Evolutionary conservation across 2,329 filamentous ascomycete species (phyloP).

Genomic region (Neoarthrinium moseri): DNA sequence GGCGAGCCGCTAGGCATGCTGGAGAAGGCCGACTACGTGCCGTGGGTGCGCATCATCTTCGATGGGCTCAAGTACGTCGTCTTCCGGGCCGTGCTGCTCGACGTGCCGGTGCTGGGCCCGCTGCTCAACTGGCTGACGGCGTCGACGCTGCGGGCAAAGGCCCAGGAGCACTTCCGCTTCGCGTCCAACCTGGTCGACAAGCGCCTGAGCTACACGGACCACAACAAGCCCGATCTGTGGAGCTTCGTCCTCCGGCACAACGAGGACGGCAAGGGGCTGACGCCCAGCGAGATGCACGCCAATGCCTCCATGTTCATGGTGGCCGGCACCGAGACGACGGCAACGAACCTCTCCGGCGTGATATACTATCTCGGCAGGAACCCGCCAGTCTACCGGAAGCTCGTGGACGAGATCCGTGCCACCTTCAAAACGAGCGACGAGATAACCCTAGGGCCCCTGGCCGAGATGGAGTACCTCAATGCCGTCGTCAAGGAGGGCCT

Average conservation of each 20-base stretch:
- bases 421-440: conserved; percentile 33
- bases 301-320: conserved; percentile 10
- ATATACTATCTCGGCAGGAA: neutral
- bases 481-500: conserved; percentile 39
- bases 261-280: conserved; percentile 4
- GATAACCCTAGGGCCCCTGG: conserved; percentile 31
- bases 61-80: conserved; percentile 3
- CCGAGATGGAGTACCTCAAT: conserved; percentile 33
- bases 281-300: conserved; percentile 4
- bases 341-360: conserved; percentile 4
- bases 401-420: conserved; percentile 34
- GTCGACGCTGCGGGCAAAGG: neutral
- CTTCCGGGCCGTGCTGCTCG: conserved; percentile 1
- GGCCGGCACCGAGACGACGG: conserved; percentile 32
- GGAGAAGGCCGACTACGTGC: conserved; percentile 11
- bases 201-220: neutral
- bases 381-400: neutral
- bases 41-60: conserved; percentile 17
- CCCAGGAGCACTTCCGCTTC: neutral
- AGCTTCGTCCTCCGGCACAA: conserved; percentile 12
- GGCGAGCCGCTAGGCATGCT: conserved; percentile 16
- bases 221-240: conserved; percentile 4
- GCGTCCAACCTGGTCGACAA: conserved; percentile 1
- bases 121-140: neutral
- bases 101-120: neutral